These are phyloP conservation scores for Colletotrichum neosansevieriae DNA, from an alignment of 2,329 filamentous ascomycete genomes.

Conservation along the genomic window DNA sequence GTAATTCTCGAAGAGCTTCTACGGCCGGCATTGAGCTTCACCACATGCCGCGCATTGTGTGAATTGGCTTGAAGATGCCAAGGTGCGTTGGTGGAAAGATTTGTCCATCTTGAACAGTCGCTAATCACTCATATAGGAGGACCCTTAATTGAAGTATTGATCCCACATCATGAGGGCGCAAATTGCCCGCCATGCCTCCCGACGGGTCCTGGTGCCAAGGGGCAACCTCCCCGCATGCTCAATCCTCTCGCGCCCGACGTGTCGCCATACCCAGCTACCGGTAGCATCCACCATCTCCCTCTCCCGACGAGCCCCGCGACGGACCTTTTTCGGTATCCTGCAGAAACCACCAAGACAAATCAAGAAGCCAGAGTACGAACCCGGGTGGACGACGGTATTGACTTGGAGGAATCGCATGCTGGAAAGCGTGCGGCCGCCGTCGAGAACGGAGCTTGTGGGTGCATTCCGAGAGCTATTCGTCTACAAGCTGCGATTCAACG, in stretches of 20 bases:
- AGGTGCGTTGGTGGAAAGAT: slow-evolving; percentile 15
- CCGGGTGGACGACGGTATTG: slow-evolving; percentile 78
- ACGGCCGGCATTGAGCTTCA: slow-evolving; percentile 34
- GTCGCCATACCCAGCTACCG: slow-evolving; percentile 44
- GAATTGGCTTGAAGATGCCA: slow-evolving; percentile 30
- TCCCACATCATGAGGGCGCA: slow-evolving; percentile 57
- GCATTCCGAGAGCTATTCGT: slow-evolving; percentile 75
- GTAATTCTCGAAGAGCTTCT: slow-evolving; percentile 37
- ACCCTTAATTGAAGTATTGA: slow-evolving; percentile 28
- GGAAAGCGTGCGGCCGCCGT: slow-evolving; percentile 74
- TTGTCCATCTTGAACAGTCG: not conserved
- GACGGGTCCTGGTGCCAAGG: slow-evolving; percentile 51
- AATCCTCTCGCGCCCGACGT: slow-evolving; percentile 45
- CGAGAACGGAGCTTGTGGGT: slow-evolving; percentile 70
- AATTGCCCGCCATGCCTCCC: slow-evolving; percentile 59
- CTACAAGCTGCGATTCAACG: slow-evolving; percentile 61
- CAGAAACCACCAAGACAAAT: slow-evolving; percentile 68
- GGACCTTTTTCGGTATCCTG: slow-evolving; percentile 73
- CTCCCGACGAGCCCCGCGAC: slow-evolving; percentile 42
- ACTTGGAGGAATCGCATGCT: slow-evolving; percentile 73
- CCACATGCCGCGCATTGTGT: slow-evolving; percentile 32
- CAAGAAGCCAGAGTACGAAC: slow-evolving; percentile 73
- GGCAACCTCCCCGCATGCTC: slow-evolving; percentile 51
- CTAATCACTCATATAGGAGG: slow-evolving; percentile 25
- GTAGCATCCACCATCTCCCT: slow-evolving; percentile 42